Evolutionary conservation across 192 early-diverging fungal genomes (phyloP), one percentile per base, ranked within the genome.

Genomic region (Cetraspora pellucida): DNA sequence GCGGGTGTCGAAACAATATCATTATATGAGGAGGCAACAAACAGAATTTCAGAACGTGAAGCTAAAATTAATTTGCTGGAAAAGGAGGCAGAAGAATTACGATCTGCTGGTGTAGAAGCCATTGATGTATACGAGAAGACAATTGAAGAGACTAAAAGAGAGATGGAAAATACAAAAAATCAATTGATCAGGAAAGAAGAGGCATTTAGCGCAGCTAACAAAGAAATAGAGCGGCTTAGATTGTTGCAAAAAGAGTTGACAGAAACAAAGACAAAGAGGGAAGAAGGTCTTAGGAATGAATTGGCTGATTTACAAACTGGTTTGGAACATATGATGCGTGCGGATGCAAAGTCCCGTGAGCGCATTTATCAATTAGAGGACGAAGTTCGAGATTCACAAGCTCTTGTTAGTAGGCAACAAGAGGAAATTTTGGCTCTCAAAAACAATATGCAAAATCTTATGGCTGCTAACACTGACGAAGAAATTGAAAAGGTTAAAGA

Each of bases 401-500:
- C 17, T 0, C 57, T 73, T 43, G 64, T 84, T 47, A 70, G 63
- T 46, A 80, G 82, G n/a, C 76, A 81, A 55, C 71, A 84, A 27
- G 73, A 82, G 6, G 86, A 85, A 37, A 81, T 85, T 68, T 75
- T 69, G 17, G 72, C 71, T 8, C 77, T 89, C 10, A 85, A 88
- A 68, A 70, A 80, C 54, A 83, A 88, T 46, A 78, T 89, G 4
- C 71, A 85, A 27, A 77, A 87, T 45, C 65, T 88, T n/a, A 83
- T 84, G 11, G 77, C 77, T 16, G 82, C 81, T 77, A 82, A 82
- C 21, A 78, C 77, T 72, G 82, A 83, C 23, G 85, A 87, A 23
- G 85, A 86, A 69, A 77, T 87, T 0, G 84, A 86, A 47, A 86
- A 84, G 21, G 78, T 89, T 45, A 84, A 86, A 63, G 74, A 79